These are phyloP conservation scores for Bacidia rubella DNA, from an alignment of 495 filamentous ascomycete species.

Conservation along the genomic window DNA sequence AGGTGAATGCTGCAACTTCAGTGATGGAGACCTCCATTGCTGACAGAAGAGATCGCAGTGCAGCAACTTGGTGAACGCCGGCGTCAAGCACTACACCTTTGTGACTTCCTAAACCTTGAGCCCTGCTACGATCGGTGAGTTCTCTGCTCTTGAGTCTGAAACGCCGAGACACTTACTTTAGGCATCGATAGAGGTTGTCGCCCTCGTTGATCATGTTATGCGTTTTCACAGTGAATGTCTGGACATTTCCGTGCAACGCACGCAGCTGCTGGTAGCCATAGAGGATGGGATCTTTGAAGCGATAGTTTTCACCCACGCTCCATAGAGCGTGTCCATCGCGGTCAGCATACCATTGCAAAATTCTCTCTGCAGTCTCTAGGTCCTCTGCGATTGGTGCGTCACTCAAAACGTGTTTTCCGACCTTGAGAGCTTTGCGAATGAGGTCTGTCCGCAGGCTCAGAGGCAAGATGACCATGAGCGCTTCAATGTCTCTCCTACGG, in stretches of 20 bases:
- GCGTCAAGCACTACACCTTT: slow-evolving; percentile 11
- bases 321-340: slow-evolving; percentile 1
- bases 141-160: not conserved
- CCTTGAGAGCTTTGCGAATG: slow-evolving; percentile 11
- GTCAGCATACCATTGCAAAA: slow-evolving; percentile 10
- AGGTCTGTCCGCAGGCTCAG: slow-evolving; percentile 15
- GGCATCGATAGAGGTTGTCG: slow-evolving; percentile 5
- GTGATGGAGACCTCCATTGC: slow-evolving; percentile 5
- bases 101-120: slow-evolving; percentile 1
- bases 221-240: slow-evolving; percentile 8
- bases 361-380: slow-evolving; percentile 4
- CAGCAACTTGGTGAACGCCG: slow-evolving; percentile 6
- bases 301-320: slow-evolving; percentile 13
- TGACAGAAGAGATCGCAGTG: slow-evolving; percentile 8
- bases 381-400: slow-evolving; percentile 13
- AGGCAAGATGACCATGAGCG: slow-evolving; percentile 19
- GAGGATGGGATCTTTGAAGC: slow-evolving; percentile 8
- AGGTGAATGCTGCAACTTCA: slow-evolving; percentile 7
- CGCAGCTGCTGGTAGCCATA: slow-evolving; percentile 5
- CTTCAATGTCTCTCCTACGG: slow-evolving; percentile 17
- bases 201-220: slow-evolving; percentile 7
- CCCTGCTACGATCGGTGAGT: not conserved
- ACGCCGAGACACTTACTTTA: slow-evolving; percentile 1
- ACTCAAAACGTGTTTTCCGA: slow-evolving; percentile 23
- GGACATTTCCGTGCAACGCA: slow-evolving; percentile 5